A percentile compares a stretch with the other conserved stretches of the same genome.
phyloP scores from a whole-genome alignment of 2,329 filamentous ascomycete species.

The Coniella lustricola region DNA sequence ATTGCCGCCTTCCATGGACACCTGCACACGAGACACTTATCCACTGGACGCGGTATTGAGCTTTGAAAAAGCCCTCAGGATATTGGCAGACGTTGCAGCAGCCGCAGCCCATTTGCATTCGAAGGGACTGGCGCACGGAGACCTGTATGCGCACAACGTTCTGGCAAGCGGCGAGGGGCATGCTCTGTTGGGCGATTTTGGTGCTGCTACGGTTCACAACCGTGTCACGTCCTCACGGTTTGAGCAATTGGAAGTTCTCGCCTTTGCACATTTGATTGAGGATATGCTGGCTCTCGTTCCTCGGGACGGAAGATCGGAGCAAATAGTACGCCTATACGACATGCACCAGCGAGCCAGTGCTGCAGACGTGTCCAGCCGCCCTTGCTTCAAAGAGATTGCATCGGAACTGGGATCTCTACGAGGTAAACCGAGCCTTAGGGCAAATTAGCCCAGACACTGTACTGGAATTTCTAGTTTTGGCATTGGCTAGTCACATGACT shows the following conservation, averaged over 20 bases:
- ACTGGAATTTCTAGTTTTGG: too few species aligned
- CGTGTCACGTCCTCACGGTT: slow-evolving; percentile 20
- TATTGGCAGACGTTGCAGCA: slow-evolving; percentile 34
- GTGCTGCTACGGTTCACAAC: slow-evolving; percentile 39
- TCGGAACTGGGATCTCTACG: slow-evolving; percentile 15
- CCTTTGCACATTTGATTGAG: slow-evolving; percentile 40
- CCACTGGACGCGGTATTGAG: slow-evolving; percentile 24
- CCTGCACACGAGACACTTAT: slow-evolving; percentile 40
- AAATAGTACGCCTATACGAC: slow-evolving; percentile 19
- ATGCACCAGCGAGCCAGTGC: slow-evolving; percentile 25
- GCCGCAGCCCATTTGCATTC: slow-evolving; percentile 37
- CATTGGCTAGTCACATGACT: too few species aligned
- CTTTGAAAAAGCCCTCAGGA: slow-evolving; percentile 24
- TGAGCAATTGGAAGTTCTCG: slow-evolving; percentile 39
- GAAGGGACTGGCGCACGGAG: slow-evolving; percentile 37
- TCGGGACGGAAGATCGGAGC: slow-evolving; percentile 4
- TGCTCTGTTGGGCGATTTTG: slow-evolving; percentile 40
- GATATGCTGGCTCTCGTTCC: slow-evolving; percentile 33
- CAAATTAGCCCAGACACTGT: too few species aligned
- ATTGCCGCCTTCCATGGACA: slow-evolving; percentile 35
- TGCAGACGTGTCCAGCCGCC: slow-evolving; percentile 22
- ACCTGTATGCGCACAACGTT: slow-evolving; percentile 42
- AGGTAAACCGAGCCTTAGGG: not conserved
- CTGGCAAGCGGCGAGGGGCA: slow-evolving; percentile 33
- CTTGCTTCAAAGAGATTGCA: slow-evolving; percentile 26